Base-by-base conservation (phyloP, 495 filamentous ascomycete genomes). In the Astrocystis sublimbata region DNA sequence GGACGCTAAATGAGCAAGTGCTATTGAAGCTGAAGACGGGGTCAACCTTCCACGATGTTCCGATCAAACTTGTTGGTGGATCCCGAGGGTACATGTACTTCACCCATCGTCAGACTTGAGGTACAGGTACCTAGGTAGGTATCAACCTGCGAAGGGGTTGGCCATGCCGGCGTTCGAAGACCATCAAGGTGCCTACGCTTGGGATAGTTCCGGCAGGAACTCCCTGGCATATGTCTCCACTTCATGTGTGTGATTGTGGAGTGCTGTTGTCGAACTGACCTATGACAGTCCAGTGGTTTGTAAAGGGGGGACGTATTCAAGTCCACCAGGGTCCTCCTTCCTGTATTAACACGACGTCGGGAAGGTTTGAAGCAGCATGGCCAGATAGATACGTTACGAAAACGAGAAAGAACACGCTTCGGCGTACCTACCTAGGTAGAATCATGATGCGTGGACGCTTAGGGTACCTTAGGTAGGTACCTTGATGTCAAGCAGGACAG, bases 261-360 rank as follows among this genome's bases (percentile, higher is more conserved):
- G 40, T 4, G 9, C 41, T 19, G 28, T 28, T 2, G 10, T 23
- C 9, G 7, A 45, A 35, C 13, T 17, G 54, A 58, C 54, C 40
- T 23, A 58, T 45, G 30, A 24, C 9, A 19, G 52, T 15, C 1
- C 6, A 8, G 23, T 15, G 19, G 21, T 56, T 56, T 19, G 23
- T 19, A 57, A 57, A 17, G 6, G 17, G 10, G 2, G 30, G 40
- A 57, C 21, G 46, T 28, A 24, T 31, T 41, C 12, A n/a, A 26
- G 24, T 4, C 58, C 58, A 61, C 47, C 58, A 61, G 45, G 58
- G 58, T 53, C 46, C 58, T 41, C 58, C 35, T 42, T 52, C 49
- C 12, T 1, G 5, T 19, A 17, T 23, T 26, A 15, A 26, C 4
- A 33, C 23, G 23, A 51, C 43, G 40, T 59, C n/a, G 35, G 30